Evolutionary conservation across 768 basidiomycete genomes (phyloP).

Genomic region (Mycena indigotica): DNA sequence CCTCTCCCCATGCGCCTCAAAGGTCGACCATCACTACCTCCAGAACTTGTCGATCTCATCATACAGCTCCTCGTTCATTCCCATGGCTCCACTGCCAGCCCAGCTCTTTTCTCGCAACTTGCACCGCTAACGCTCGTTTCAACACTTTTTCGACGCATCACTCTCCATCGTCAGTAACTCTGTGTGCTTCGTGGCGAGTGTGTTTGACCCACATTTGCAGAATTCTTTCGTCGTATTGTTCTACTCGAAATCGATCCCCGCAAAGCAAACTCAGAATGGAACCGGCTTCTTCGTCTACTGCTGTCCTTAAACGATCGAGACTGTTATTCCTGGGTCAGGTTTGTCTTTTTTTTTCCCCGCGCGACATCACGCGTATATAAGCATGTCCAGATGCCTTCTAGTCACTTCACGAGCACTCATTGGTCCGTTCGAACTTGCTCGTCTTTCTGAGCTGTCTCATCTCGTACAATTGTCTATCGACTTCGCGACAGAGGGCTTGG

Average conservation of each 20-base stretch:
- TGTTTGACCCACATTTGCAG: conserved; percentile 23
- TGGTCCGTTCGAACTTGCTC: conserved; percentile 22
- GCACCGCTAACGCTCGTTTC: conserved; percentile 44
- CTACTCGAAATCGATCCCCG: conserved; percentile 20
- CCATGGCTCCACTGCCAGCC: conserved; percentile 9
- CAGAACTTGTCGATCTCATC: conserved; percentile 35
- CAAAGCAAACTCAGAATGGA: conserved; percentile 26
- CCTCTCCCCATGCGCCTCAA: not conserved
- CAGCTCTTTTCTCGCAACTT: conserved; percentile 35
- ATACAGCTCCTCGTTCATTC: conserved; percentile 25
- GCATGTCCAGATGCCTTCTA: conserved; percentile 32
- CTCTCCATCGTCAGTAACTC: conserved; percentile 34
- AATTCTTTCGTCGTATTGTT: conserved; percentile 35
- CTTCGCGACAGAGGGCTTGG: conserved; percentile 43
- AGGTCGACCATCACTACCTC: conserved; percentile 25
- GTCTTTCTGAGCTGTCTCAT: conserved; percentile 34
- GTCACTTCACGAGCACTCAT: conserved; percentile 34
- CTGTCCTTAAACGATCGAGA: conserved; percentile 24
- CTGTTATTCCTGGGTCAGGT: conserved; percentile 53
- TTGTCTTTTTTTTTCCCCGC: conserved; percentile 15
- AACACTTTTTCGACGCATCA: conserved; percentile 42
- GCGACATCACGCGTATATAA: conserved; percentile 16
- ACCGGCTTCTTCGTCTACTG: conserved; percentile 26
- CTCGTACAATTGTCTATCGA: conserved; percentile 45
- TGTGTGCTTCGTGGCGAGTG: not conserved